Evolutionary conservation across 495 filamentous ascomycete genomes (phyloP).

Genomic region (Hypomontagnella monticulosa): DNA sequence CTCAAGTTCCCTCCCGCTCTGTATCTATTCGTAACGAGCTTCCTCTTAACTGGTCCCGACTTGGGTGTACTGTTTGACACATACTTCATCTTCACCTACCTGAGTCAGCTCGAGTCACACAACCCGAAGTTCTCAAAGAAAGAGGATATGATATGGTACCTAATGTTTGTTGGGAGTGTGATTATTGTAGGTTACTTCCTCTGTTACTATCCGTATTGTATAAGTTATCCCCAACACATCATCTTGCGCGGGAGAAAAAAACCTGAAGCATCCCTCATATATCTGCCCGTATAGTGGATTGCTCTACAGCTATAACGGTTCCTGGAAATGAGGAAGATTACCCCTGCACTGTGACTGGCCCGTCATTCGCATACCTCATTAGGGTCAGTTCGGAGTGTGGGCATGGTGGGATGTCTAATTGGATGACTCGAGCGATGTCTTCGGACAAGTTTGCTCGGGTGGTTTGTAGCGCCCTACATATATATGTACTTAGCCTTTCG

Average conservation of each 20-base stretch:
- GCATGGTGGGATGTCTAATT: slow-evolving; percentile 89
- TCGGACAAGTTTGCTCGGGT: slow-evolving; percentile 69
- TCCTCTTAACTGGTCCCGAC: slow-evolving; percentile 72
- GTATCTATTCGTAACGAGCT: slow-evolving; percentile 69
- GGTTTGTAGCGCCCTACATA: slow-evolving; percentile 92
- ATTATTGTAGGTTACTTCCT: slow-evolving; percentile 55
- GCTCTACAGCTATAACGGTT: slow-evolving; percentile 85
- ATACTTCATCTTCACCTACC: slow-evolving; percentile 68
- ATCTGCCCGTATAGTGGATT: slow-evolving; percentile 94
- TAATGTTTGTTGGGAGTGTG: slow-evolving; percentile 53
- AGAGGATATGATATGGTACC: slow-evolving; percentile 61
- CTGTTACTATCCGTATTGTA: slow-evolving; percentile 1
- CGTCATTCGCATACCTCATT: slow-evolving; percentile 82
- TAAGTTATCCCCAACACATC: neutral
- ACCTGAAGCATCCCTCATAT: slow-evolving; percentile 70
- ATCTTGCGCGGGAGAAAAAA: neutral
- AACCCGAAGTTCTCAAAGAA: slow-evolving; percentile 55
- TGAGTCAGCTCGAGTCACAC: slow-evolving; percentile 54
- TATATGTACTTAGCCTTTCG: slow-evolving; percentile 39
- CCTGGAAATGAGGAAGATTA: slow-evolving; percentile 98
- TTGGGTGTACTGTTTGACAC: slow-evolving; percentile 81
- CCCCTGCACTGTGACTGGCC: slow-evolving; percentile 78
- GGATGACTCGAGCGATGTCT: slow-evolving; percentile 78
- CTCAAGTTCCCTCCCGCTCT: slow-evolving; percentile 70
- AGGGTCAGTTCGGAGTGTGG: slow-evolving; percentile 77